Base-by-base conservation (phyloP, 2,329 filamentous ascomycete genomes). In the Xenoacremonium recifei region DNA sequence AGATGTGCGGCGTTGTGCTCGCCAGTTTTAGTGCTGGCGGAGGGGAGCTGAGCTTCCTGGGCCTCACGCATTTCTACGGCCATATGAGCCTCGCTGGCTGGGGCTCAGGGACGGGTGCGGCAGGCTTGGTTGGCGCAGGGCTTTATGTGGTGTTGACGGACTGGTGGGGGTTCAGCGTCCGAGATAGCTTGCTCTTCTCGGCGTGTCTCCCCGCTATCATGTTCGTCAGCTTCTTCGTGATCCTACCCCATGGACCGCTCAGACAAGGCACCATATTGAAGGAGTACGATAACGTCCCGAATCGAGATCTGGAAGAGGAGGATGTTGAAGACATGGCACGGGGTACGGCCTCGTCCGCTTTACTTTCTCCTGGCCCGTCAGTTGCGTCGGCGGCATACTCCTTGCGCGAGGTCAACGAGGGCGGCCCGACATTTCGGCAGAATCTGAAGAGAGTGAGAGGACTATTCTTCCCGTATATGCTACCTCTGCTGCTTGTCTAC, bases 11-110 rank as follows among this genome's bases (percentile, higher is more conserved):
- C 10, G 87, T 97, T 15, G 79, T 90, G 29, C 70, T 97, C 35
- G 89, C 91, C 2, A 95, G 89, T 56, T 66, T 97, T 37, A 88
- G 87, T 54, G 89, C 85, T 48, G 93, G 93, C 13, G 87, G 78
- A 15, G 93, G 93, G 21, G 93, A 97, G 69, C 72, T 96, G 45
- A 95, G 86, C 65, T 96, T 97, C 60, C 71, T 99, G 5, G 87
- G 89, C 1, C 68, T 99, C 58, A 95, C 92, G 12, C 92, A 97
- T 63, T 96, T 87, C 69, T 97, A 97, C 58, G 93, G 92, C 0
- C 84, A 82, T 7, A 85, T 88, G 65, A 89, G 89, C 54, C 75
- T 97, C 15, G 91, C 91, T 0, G 85, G 89, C 25, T 99, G 93
- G 93, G 87, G 89, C 0, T 92, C 87, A 50, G 92, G 92, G 0